phyloP scores from a whole-genome alignment of 2,329 filamentous ascomycete species.

The Macrophomina tecta region DNA sequence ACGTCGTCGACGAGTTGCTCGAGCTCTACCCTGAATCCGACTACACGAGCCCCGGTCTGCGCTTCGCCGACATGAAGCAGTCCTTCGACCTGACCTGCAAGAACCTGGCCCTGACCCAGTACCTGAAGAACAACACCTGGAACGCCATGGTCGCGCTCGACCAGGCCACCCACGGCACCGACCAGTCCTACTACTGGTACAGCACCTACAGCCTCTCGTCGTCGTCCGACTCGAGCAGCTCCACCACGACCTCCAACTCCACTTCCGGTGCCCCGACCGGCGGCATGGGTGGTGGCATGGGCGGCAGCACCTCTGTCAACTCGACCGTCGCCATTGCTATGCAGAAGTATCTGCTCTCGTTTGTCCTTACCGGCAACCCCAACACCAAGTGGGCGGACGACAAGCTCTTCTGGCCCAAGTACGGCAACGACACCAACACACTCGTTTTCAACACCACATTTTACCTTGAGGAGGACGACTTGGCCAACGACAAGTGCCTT shows the following conservation, averaged over 20 bases:
- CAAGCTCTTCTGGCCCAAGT: constrained; percentile 44
- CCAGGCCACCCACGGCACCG: constrained; percentile 43
- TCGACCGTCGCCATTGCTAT: constrained; percentile 33
- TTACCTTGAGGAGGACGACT: constrained; percentile 38
- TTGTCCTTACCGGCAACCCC: constrained; percentile 39
- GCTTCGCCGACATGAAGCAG: constrained; percentile 47
- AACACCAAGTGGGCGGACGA: constrained; percentile 42
- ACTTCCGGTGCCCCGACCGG: constrained; percentile 24
- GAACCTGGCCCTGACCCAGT: constrained; percentile 43
- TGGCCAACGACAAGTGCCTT: constrained; percentile 40
- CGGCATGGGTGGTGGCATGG: constrained; percentile 5
- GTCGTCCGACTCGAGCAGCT: not conserved
- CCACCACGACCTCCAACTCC: constrained; percentile 27
- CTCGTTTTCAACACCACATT: constrained; percentile 44
- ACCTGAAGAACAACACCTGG: constrained; percentile 46
- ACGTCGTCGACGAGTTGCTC: constrained; percentile 39
- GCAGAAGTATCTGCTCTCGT: constrained; percentile 42
- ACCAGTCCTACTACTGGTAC: constrained; percentile 45
- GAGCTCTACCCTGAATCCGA: constrained; percentile 42
- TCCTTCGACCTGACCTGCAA: constrained; percentile 44
- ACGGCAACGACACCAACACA: constrained; percentile 34
- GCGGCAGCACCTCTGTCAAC: constrained; percentile 20
- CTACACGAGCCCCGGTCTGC: constrained; percentile 43
- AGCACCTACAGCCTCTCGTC: constrained; percentile 30
- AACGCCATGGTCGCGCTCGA: constrained; percentile 43